Base-by-base conservation (phyloP, 2,329 filamentous ascomycete genomes). In the Claviceps spartinae region DNA sequence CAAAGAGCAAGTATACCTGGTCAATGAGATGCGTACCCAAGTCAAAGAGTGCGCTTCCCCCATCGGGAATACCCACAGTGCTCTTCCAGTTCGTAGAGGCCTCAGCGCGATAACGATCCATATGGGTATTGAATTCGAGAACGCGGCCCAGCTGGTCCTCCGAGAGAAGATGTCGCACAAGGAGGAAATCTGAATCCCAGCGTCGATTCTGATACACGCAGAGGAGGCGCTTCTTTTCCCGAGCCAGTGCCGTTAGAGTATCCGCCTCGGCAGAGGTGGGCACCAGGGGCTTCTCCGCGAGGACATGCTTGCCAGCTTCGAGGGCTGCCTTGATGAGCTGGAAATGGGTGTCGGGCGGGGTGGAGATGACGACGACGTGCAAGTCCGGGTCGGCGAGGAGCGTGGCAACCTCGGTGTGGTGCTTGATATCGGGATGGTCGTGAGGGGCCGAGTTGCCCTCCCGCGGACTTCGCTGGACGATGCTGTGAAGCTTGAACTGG, bases 261-360 rank as follows among this genome's bases (percentile, higher is more conserved):
- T 79, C 73, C 11, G 86, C 86, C 67, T 90, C 82, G 53, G 77
- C 72, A 1, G 77, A 72, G 1, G 82, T 85, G 20, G 86, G 83
- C 13, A 87, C 85, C 64, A 91, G 91, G 2, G 87, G 87, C 72
- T 91, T 91, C 71, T 91, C 87, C 48, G 85, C 83, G 50, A 91
- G 72, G 26, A 90, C 83, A 65, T 91, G 83, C 71, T 90, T 90
- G 59, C 83, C 82, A 9, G 77, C 72, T 62, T 83, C 74, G 47
- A 91, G 72, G 0, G 83, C 82, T 49, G 77, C 66, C 65, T 81
- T 81, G 38, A 80, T 72, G 59, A 89, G 72, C 16, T 72, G 64
- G 62, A 81, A 86, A 70, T 91, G 87, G 11, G 79, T 82, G 55
- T 83, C 75, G 0, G 86, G 86, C 0, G 84, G 80, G 0, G 84